Evolutionary conservation across 2,329 filamentous ascomycete species (phyloP).

Genomic region (Rhynchosporium agropyri): DNA sequence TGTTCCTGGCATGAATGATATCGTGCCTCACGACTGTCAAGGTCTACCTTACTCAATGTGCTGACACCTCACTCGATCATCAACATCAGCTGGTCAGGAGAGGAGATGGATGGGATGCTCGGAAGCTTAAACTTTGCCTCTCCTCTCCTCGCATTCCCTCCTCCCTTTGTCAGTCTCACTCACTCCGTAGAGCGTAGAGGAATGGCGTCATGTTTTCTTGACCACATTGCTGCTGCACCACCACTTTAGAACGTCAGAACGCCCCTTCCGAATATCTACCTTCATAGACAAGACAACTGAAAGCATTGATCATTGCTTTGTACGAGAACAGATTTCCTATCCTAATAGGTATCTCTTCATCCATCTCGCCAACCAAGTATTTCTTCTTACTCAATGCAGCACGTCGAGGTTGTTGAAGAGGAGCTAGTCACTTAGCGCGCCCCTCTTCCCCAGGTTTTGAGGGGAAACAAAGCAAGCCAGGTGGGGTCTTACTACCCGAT

Average conservation of each 20-base stretch:
- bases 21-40: not conserved
- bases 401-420: not conserved
- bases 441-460: constrained; percentile 14
- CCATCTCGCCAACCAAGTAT: not conserved
- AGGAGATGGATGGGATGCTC: not conserved
- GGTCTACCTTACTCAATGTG: not conserved
- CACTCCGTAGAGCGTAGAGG: too few relatives aligned
- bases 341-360: too few relatives aligned
- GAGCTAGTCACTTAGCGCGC: not conserved
- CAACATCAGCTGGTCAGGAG: constrained; percentile 2
- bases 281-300: not conserved
- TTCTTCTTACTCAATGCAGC: not conserved
- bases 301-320: too few relatives aligned
- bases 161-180: not conserved
- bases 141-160: not conserved
- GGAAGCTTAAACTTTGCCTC: constrained; percentile 14
- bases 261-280: not conserved
- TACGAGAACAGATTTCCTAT: too few relatives aligned
- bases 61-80: not conserved
- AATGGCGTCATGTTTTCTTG: constrained; percentile 12
- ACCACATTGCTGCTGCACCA: not conserved
- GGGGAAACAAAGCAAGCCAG: constrained; percentile 1
- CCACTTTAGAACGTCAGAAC: not conserved
- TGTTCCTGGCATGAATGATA: not conserved
- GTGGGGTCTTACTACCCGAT: constrained; percentile 15